phyloP scores from a whole-genome alignment of 2,329 filamentous ascomycete species.

The Colletotrichum brevisporum region DNA sequence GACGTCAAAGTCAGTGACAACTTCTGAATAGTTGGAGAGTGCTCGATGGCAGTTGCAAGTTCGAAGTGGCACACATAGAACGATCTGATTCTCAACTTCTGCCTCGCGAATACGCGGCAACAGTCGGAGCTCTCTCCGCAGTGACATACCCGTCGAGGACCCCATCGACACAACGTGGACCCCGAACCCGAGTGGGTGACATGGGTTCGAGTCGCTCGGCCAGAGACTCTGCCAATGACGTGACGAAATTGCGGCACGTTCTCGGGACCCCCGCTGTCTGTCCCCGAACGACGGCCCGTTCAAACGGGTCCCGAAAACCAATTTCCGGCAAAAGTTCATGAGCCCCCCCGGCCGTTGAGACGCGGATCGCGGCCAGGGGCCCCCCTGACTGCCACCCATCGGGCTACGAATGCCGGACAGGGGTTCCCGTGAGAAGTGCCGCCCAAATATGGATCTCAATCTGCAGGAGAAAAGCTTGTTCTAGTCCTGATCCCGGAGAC shows the following conservation, averaged over 20 bases:
- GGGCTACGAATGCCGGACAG: neutral
- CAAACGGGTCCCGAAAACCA: slow-evolving; percentile 14
- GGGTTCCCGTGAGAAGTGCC: neutral
- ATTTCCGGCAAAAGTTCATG: neutral
- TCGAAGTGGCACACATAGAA: neutral
- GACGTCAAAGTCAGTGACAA: neutral
- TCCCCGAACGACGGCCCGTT: neutral
- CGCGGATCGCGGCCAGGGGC: neutral
- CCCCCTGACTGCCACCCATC: slow-evolving; percentile 11
- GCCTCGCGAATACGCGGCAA: neutral
- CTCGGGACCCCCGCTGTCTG: neutral
- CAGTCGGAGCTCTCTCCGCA: slow-evolving; percentile 7
- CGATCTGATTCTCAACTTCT: neutral
- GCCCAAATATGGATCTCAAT: neutral
- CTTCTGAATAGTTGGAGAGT: neutral
- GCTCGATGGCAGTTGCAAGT: neutral
- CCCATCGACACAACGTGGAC: neutral
- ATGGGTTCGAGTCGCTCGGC: neutral
- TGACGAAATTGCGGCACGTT: slow-evolving; percentile 22
- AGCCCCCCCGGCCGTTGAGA: neutral
- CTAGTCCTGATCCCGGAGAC: neutral
- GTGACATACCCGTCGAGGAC: neutral
- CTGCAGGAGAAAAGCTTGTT: slow-evolving; percentile 31
- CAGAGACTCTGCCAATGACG: slow-evolving; percentile 17
- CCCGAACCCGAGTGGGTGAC: neutral